phyloP scores from a whole-genome alignment of 2,329 filamentous ascomycete species.

The Penicillium sp. region DNA sequence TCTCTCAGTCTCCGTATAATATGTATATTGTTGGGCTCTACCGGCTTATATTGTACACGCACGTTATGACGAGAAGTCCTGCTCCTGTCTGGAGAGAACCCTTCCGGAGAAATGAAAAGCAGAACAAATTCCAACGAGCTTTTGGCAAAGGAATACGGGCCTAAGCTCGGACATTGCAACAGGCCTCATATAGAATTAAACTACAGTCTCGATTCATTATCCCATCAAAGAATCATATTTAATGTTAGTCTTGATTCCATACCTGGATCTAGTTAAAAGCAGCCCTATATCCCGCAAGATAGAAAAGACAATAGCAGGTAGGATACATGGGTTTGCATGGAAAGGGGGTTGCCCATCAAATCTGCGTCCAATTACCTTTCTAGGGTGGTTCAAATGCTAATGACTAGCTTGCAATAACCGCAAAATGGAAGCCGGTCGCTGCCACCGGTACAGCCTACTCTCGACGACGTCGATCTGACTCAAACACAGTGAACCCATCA shows the following conservation, averaged over 20 bases:
- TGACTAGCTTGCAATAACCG: not conserved
- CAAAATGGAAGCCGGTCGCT: not conserved
- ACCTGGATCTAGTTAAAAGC: not conserved
- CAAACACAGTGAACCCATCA: slow-evolving; percentile 34
- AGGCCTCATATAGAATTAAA: not conserved
- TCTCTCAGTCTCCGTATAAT: too few species aligned
- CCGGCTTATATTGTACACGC: too few species aligned
- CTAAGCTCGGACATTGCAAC: too few species aligned
- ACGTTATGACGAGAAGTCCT: too few species aligned
- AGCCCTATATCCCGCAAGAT: not conserved
- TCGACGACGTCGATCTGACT: slow-evolving; percentile 28
- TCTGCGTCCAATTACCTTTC: not conserved
- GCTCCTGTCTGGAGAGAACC: too few species aligned
- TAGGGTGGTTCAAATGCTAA: not conserved
- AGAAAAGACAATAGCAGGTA: not conserved
- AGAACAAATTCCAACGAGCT: too few species aligned
- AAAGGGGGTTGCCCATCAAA: not conserved
- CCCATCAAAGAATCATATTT: not conserved
- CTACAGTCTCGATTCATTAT: not conserved
- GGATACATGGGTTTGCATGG: not conserved
- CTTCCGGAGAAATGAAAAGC: too few species aligned
- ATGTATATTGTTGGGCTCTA: too few species aligned
- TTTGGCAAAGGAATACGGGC: too few species aligned
- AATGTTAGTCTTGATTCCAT: not conserved
- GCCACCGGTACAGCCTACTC: slow-evolving; percentile 2